Base-by-base conservation (phyloP, 306 rosid genomes). In the Cotoneaster glaucophyllus region DNA sequence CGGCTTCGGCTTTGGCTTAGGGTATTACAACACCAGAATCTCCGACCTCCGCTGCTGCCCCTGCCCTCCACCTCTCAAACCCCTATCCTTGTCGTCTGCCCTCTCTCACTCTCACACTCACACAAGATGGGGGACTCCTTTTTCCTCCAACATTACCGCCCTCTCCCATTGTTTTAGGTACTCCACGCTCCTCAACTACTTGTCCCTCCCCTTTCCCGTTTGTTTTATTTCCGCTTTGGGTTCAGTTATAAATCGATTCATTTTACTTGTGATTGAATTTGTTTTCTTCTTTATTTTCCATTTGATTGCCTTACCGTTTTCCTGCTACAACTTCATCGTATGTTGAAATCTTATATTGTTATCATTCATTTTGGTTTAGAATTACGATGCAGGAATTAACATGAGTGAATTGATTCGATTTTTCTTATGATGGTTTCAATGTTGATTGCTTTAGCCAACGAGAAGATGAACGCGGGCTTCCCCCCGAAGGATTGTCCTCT, bases 111-210 rank as follows among this genome's bases (percentile, higher is more conserved):
- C 43, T 1, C 43, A 39, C 43, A 34, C 53, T 48, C 53, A 15
- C 53, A 14, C 54, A 17, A 50, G 54, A n/a, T n/a, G n/a, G 54
- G 54, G 52, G 4, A 0, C 69, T 61, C 11, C 24, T 37, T 79
- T 79, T 69, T 43, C 82, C 19, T 66, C 80, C 25, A 83, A 85
- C 73, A 70, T 64, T 77, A 89, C 88, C 31, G 12, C 85, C 31
- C 79, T 85, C 78, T 84, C 90, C 69, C 76, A 74, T 53, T 85
- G 62, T 78, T 82, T 79, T 83, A 88, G 97, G 98, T 93, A 82
- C 79, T 50, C 54, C 59, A 10, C 73, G 10, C 25, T 77, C 56
- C 44, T 56, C 25, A 5, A 19, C 59, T 32, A 11, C 19, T 39
- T 1, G 5, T 17, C 43, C 39, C 4, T 63, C 10, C 25, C 9